Evolutionary conservation across 139 green algal species (phyloP).

Genomic region (Coelastrella sp.): DNA sequence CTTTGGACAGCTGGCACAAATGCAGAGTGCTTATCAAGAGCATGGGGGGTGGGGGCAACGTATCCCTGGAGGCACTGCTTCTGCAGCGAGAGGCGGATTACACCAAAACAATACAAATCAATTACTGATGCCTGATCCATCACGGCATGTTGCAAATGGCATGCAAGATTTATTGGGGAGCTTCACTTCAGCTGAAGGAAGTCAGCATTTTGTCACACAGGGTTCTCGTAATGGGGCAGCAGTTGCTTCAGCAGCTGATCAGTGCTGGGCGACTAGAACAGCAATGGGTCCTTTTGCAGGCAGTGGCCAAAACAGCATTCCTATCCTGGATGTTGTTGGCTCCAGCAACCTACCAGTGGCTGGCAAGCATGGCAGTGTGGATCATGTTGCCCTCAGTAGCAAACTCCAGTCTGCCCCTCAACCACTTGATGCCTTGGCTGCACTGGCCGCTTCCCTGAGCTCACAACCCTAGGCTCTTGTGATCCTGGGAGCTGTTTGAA

Average conservation of each 20-base stretch:
- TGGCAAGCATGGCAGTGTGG: not conserved
- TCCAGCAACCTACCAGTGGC: not conserved
- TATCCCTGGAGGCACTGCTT: not conserved
- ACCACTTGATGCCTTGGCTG: not conserved
- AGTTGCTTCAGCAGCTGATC: not conserved
- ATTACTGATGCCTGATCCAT: not conserved
- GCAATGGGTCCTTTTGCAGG: not conserved
- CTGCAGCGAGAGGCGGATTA: not conserved
- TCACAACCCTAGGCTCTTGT: no score
- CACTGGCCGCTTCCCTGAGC: not conserved
- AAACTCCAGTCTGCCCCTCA: not conserved
- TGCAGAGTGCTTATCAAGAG: not conserved
- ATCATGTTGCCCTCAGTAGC: not conserved
- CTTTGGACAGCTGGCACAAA: not conserved
- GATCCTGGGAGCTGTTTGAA: no score
- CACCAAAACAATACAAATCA: not conserved
- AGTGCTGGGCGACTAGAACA: no score
- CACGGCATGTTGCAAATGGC: no score
- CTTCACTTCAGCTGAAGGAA: not conserved
- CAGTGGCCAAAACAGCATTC: not conserved
- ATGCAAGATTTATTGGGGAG: no score
- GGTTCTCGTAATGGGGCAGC: not conserved
- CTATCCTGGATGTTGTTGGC: not conserved
- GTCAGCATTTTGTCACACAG: not conserved
- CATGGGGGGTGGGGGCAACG: not conserved